These are phyloP conservation scores for Stentor roeselii DNA, from an alignment of 73 alveolate species.

Conservation along the genomic window DNA sequence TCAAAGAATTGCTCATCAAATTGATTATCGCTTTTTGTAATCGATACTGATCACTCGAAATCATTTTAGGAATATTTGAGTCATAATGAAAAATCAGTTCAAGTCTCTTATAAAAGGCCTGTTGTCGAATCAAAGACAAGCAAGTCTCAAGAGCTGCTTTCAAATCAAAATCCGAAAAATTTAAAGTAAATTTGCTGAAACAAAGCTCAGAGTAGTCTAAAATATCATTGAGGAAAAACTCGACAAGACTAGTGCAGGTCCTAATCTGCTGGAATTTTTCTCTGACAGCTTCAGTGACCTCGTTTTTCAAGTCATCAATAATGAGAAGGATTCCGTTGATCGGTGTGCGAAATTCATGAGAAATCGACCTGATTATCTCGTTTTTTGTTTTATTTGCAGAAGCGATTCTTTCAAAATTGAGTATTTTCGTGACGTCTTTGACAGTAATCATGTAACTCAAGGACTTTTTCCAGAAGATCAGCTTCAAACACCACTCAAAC, in stretches of 20 bases:
- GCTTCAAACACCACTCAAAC: neutral
- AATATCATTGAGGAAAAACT: neutral
- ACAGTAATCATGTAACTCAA: neutral
- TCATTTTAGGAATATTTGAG: neutral
- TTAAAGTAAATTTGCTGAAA: neutral
- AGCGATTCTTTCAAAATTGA: neutral
- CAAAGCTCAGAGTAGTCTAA: slow-evolving; percentile 8
- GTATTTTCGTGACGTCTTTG: neutral
- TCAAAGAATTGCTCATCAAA: neutral
- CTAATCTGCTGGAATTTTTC: neutral
- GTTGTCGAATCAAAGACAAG: neutral
- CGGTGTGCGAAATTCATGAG: neutral
- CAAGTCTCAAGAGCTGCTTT: neutral
- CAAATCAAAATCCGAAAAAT: neutral
- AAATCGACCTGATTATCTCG: neutral
- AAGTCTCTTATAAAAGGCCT: neutral
- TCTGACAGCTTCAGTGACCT: neutral
- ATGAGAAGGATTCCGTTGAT: neutral
- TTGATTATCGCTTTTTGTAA: neutral
- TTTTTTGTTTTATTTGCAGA: neutral
- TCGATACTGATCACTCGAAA: neutral
- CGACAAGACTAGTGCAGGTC: neutral
- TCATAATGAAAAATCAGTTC: neutral
- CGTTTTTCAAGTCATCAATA: neutral
- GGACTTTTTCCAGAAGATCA: neutral